A percentile compares a stretch with the other conserved stretches of the same genome.
Evolutionary conservation across 257 asterid species (phyloP).

Genomic region (Forsythia viridissima): DNA sequence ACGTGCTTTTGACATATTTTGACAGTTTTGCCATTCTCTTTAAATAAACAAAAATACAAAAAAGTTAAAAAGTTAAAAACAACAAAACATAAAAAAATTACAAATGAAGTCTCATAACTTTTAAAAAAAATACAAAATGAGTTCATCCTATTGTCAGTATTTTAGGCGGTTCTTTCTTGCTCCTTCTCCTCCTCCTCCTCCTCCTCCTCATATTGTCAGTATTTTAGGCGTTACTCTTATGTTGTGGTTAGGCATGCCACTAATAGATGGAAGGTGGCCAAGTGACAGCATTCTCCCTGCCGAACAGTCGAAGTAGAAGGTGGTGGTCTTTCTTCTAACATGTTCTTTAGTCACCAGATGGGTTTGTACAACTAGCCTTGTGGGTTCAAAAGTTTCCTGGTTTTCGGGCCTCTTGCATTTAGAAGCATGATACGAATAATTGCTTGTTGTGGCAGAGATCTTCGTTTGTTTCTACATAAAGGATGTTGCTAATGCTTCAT

Average conservation of each 20-base stretch:
- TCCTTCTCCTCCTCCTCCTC: slow-evolving; percentile 57
- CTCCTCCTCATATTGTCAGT: slow-evolving; percentile 52
- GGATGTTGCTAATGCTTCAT: neutral
- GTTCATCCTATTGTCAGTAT: too few relatives aligned
- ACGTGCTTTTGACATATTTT: too few relatives aligned
- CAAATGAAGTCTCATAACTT: too few relatives aligned
- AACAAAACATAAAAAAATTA: too few relatives aligned
- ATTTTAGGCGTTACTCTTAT: slow-evolving; percentile 62
- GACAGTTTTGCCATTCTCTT: too few relatives aligned
- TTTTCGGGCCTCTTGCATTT: neutral
- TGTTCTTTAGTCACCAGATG: slow-evolving; percentile 7
- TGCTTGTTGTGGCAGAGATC: neutral
- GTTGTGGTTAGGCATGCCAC: slow-evolving; percentile 62
- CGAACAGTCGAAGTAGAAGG: slow-evolving; percentile 40
- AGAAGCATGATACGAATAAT: neutral
- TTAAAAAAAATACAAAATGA: too few relatives aligned
- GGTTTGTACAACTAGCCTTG: neutral
- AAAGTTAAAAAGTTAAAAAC: too few relatives aligned
- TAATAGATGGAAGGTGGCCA: slow-evolving; percentile 40
- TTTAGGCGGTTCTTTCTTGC: slow-evolving; percentile 58
- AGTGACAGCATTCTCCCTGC: slow-evolving; percentile 26
- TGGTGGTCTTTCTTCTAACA: slow-evolving; percentile 71
- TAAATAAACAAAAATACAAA: too few relatives aligned
- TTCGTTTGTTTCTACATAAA: neutral
- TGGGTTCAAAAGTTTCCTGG: neutral